Conservation (phyloP, 1,284 basidiomycete species). For the Phaffia rhodozyma region DNA sequence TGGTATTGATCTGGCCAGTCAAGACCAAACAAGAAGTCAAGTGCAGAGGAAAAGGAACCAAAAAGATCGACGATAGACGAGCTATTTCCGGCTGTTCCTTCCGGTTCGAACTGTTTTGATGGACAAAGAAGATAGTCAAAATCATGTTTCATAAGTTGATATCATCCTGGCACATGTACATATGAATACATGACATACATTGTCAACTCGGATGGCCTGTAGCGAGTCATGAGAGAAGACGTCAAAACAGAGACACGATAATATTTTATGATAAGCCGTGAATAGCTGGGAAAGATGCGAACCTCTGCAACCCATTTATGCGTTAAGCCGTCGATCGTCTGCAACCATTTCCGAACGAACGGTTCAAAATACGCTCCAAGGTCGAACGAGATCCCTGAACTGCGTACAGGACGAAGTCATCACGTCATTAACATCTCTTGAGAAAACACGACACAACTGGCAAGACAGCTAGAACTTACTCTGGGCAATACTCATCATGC, state of each 20-base stretch:
- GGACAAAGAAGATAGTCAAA: background rate
- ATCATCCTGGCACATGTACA: background rate
- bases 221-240: background rate
- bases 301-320: conserved; percentile 87
- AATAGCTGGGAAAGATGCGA: conserved; percentile 29
- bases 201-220: conserved; percentile 73
- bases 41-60: conserved; percentile 81
- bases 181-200: conserved; percentile 43
- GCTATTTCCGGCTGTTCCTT: conserved; percentile 71
- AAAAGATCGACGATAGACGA: conserved; percentile 95
- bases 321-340: conserved; percentile 82
- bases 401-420: conserved; percentile 24
- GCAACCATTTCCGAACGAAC: conserved; percentile 79
- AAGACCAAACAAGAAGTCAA: conserved; percentile 74
- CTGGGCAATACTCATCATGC: conserved; percentile 39
- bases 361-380: conserved; percentile 69
- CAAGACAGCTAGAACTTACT: conserved; percentile 40
- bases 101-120: conserved; percentile 60
- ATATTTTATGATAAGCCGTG: background rate
- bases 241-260: background rate
- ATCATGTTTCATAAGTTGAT: conserved; percentile 9
- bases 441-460: background rate
- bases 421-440: background rate
- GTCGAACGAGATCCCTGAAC: conserved; percentile 52
- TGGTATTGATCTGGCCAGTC: conserved; percentile 87